Base-by-base conservation (phyloP, 2,329 filamentous ascomycete species). In the Capronia coronata region DNA sequence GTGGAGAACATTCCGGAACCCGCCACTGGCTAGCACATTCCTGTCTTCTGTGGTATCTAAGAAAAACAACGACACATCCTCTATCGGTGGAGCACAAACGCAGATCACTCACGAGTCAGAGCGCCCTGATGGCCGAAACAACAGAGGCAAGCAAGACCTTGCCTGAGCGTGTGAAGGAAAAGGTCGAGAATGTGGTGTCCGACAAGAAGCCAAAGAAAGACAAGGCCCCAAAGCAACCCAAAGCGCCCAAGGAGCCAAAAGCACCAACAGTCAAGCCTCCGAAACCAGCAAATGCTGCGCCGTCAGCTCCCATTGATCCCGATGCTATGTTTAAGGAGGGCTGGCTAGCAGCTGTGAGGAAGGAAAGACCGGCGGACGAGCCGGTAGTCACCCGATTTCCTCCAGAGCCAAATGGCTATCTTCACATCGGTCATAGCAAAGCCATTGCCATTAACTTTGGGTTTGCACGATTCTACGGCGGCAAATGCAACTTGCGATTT, bases 381-480 rank as follows among this genome's bases (percentile, higher is more conserved):
- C 61, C 67, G 23, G 69, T 75, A 14, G 59, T 83, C 42, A 89
- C 85, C 2, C 80, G 86, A 59, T 90, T 91, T 64, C 86, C 86
- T 1, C 86, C 86, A 16, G 86, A 91, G 69, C 93, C 93, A 41
- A 97, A 97, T 67, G 93, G 91, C 47, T 96, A 85, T 66, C 78
- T 96, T 8, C 90, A 96, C 65, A 86, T 97, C 60, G 91, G 91
- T 16, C 93, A 97, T 65, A 86, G 86, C 58, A 97, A 97, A 72
- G 91, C 93, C 18, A 96, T 97, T 66, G 85, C 88, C 0, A 82
- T 97, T 67, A 96, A 97, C 70, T 97, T 97, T 70, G 91, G 91
- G 5, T 97, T 96, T 66, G 91, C 93, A 11, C 81, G 79, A 63
- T 82, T 83, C 63, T 86, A 94, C 65, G 85, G 84, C 29, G 91